These are phyloP conservation scores for Strombidium stylifer DNA, from an alignment of 73 alveolate species.

Conservation along the genomic window DNA sequence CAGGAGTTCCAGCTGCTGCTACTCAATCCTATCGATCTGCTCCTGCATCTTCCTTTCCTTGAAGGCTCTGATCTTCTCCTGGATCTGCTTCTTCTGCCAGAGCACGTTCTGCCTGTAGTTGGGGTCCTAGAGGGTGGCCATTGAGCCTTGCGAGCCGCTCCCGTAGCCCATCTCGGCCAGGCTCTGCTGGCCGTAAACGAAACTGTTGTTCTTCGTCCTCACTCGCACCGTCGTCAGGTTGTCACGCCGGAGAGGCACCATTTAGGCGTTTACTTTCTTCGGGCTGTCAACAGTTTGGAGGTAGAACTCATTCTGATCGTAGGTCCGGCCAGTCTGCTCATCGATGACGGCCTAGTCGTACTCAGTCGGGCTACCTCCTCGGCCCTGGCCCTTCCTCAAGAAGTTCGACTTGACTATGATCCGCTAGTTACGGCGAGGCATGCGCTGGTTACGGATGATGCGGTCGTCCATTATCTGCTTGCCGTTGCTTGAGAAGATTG, in stretches of 20 bases:
- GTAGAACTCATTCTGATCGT: no score
- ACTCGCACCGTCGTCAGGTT: constrained; percentile 31
- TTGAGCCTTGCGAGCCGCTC: not conserved
- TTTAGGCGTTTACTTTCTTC: no score
- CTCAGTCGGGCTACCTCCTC: constrained; percentile 41
- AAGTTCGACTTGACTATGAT: constrained; percentile 4
- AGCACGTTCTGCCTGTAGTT: not conserved
- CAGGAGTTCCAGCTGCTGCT: constrained; percentile 3
- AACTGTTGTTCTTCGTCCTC: constrained; percentile 13
- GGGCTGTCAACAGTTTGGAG: no score
- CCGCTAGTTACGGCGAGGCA: not conserved
- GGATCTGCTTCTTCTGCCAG: constrained; percentile 9
- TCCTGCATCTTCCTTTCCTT: constrained; percentile 24
- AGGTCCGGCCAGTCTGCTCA: no score
- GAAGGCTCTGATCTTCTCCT: not conserved
- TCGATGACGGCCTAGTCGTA: no score
- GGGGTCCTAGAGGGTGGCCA: not conserved
- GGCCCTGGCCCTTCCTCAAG: constrained; percentile 18
- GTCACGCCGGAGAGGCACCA: no score
- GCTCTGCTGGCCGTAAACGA: not conserved
- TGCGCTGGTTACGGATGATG: constrained; percentile 9
- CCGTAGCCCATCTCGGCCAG: not conserved
- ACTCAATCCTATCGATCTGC: constrained; percentile 24
- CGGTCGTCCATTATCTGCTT: not conserved
- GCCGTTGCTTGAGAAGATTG: not conserved